Conservation (phyloP, 1,139 yeast genomes). For the Sugiyamaella pinicola region DNA sequence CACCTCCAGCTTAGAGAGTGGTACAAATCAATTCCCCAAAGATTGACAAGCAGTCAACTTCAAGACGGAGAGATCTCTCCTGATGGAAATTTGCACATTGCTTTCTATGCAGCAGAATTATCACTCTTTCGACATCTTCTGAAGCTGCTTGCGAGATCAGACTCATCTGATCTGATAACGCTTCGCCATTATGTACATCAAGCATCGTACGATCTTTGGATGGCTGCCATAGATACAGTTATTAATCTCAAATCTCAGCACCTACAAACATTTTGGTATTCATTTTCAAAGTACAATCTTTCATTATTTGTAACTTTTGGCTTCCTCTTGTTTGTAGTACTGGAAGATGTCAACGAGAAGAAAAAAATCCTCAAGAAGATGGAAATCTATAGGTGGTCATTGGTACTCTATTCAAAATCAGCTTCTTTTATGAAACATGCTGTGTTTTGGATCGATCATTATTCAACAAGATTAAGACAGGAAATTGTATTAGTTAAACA, state of each 20-base stretch:
- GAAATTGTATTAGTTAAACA: conserved; percentile 6
- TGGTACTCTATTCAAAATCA: conserved; percentile 35
- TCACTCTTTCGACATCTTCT: conserved; percentile 64
- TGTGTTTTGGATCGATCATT: conserved; percentile 33
- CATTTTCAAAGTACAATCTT: conserved; percentile 70
- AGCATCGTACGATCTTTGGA: conserved; percentile 22
- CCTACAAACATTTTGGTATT: conserved; percentile 82
- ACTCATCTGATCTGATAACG: conserved; percentile 17
- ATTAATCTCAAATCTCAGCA: conserved; percentile 75
- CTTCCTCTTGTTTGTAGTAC: conserved; percentile 27
- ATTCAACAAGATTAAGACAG: conserved; percentile 24
- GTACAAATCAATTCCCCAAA: conserved; percentile 78
- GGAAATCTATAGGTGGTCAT: conserved; percentile 38
- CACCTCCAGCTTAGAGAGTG: conserved; percentile 78
- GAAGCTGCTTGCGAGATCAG: conserved; percentile 20
- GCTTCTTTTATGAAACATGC: conserved; percentile 39
- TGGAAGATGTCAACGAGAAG: conserved; percentile 27
- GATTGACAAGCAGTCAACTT: conserved; percentile 48
- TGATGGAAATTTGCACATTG: conserved; percentile 76
- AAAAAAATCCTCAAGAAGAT: conserved; percentile 32
- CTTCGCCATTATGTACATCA: conserved; percentile 16
- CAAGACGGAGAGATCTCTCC: conserved; percentile 41
- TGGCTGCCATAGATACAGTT: conserved; percentile 56
- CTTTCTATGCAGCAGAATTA: conserved; percentile 85
- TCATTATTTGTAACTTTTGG: conserved; percentile 77